Conservation (phyloP, 306 rosid genomes). For the Cucumis hystrix region DNA sequence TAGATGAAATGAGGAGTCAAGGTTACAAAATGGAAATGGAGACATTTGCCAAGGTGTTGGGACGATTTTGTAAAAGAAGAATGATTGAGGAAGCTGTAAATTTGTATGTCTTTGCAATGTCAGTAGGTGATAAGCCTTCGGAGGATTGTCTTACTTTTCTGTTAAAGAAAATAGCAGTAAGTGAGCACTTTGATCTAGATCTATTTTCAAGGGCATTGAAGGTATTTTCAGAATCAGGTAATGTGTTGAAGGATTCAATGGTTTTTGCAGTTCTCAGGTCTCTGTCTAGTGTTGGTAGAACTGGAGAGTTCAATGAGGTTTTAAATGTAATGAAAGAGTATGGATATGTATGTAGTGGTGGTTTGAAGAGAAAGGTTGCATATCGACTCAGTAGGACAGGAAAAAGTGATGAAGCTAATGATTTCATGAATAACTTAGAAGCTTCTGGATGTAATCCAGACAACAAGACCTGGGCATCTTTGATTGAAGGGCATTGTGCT, state of each 20-base stretch:
- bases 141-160: constrained; percentile 31
- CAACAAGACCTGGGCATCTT: constrained; percentile 37
- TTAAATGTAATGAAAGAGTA: constrained; percentile 49
- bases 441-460: constrained; percentile 25
- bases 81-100: constrained; percentile 64
- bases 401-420: constrained; percentile 34
- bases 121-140: constrained; percentile 45
- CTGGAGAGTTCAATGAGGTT: constrained; percentile 35
- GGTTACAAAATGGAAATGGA: constrained; percentile 45
- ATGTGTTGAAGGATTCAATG: constrained; percentile 33
- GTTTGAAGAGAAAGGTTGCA: constrained; percentile 33
- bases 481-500: constrained; percentile 45
- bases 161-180: constrained; percentile 38
- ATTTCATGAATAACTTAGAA: constrained; percentile 34
- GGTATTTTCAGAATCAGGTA: constrained; percentile 32
- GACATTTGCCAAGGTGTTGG: constrained; percentile 46
- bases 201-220: constrained; percentile 43
- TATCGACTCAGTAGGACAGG: constrained; percentile 34
- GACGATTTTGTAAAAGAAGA: constrained; percentile 46
- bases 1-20: constrained; percentile 46
- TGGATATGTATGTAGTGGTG: constrained; percentile 36
- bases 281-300: constrained; percentile 43
- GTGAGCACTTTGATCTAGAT: constrained; percentile 38
- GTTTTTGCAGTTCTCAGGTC: constrained; percentile 44
- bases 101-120: constrained; percentile 69